Conservation (phyloP, 257 asterid genomes). For the Fraxinus excelsior region DNA sequence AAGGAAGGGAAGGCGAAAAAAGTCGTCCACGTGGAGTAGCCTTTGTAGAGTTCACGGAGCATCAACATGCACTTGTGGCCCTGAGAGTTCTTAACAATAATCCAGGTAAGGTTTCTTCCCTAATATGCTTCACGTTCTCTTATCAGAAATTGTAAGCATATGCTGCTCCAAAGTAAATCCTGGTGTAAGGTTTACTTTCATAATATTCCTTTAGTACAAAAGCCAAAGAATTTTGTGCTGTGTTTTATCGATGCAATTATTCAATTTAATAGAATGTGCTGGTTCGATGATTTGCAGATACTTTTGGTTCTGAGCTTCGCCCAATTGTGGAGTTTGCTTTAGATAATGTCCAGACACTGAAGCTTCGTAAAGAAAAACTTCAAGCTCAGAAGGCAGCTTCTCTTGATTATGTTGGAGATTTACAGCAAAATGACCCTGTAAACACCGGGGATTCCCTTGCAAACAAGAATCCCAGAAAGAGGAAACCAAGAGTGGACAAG, state of each 20-base stretch:
- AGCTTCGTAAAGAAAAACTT: constrained; percentile 66
- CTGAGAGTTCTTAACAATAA: constrained; percentile 91
- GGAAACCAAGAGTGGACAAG: constrained; percentile 45
- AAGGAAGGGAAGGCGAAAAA: constrained; percentile 55
- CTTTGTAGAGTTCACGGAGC: constrained; percentile 91
- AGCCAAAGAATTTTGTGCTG: background rate
- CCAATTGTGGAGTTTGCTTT: constrained; percentile 98
- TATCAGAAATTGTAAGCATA: background rate
- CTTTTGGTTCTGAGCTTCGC: constrained; percentile 83
- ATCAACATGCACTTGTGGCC: constrained; percentile 98
- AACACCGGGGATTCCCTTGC: constrained; percentile 28
- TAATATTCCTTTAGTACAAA: background rate
- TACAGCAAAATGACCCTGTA: constrained; percentile 29
- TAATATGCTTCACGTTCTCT: background rate
- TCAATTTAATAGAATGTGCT: background rate
- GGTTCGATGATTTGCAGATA: constrained; percentile 48
- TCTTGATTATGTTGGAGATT: constrained; percentile 26
- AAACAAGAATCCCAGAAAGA: constrained; percentile 48
- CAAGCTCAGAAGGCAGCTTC: constrained; percentile 49
- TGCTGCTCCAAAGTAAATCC: constrained; percentile 9
- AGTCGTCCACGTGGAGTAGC: constrained; percentile 88
- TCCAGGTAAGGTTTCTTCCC: constrained; percentile 58
- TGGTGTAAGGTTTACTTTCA: constrained; percentile 1
- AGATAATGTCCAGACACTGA: constrained; percentile 80
- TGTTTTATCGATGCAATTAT: constrained; percentile 2